A percentile compares a stretch with the other conserved stretches of the same genome.
Conservation (phyloP, 108 stramenopile genomes). For the Pseudonitzschia multistriata region DNA sequence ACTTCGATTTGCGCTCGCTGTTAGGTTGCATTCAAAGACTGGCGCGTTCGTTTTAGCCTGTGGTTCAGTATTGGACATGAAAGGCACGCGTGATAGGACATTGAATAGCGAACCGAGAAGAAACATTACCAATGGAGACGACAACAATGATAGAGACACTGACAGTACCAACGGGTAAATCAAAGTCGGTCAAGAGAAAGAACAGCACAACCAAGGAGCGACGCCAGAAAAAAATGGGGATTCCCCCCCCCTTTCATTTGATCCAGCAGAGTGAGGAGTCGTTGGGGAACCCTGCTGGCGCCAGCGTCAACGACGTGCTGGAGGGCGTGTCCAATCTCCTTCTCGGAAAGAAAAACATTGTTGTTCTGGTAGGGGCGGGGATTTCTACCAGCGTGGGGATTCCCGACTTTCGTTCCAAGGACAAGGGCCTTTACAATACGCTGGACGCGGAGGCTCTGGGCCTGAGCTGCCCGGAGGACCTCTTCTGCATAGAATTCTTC, state of each 20-base stretch:
- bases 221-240: neutral
- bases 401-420: constrained; percentile 79
- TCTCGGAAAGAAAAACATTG: constrained; percentile 54
- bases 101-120: too few relatives aligned
- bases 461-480: constrained; percentile 67
- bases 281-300: neutral
- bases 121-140: neutral
- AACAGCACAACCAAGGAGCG: neutral
- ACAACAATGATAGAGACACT: neutral
- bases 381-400: constrained; percentile 81
- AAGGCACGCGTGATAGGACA: too few relatives aligned
- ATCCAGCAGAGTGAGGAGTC: neutral
- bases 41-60: too few relatives aligned
- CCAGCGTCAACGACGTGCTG: constrained; percentile 24
- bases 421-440: constrained; percentile 64
- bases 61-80: too few relatives aligned
- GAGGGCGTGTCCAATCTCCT: constrained; percentile 35
- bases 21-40: too few relatives aligned
- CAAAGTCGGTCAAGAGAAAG: neutral
- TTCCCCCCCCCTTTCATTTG: neutral
- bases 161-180: too few relatives aligned
- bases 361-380: constrained; percentile 80
- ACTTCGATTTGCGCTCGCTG: too few relatives aligned
- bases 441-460: constrained; percentile 50
- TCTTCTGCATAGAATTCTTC: constrained; percentile 81